Conservation (phyloP, 2,329 filamentous ascomycete genomes). For the Alternaria sp. region DNA sequence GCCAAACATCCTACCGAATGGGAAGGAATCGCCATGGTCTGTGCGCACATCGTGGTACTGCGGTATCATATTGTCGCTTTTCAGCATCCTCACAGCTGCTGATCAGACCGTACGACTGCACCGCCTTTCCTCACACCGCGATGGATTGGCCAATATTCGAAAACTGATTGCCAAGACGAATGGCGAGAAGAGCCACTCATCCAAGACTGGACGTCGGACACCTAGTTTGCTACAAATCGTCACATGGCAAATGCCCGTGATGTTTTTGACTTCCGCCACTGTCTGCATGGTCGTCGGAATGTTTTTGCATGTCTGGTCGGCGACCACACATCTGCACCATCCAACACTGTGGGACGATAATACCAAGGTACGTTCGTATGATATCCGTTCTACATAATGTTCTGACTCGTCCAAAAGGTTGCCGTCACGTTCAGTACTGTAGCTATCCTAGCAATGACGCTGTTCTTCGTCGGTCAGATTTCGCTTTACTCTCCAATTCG, state of each 20-base stretch:
- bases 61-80: constrained; percentile 58
- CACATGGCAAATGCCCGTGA: constrained; percentile 49
- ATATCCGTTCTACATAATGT: not conserved
- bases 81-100: constrained; percentile 56
- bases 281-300: constrained; percentile 49
- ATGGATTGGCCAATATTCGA: constrained; percentile 48
- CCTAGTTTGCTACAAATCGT: constrained; percentile 42
- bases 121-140: constrained; percentile 51
- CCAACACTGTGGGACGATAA: constrained; percentile 42
- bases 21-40: constrained; percentile 48
- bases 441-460: constrained; percentile 14
- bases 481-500: constrained; percentile 17
- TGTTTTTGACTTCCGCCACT: constrained; percentile 45
- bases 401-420: constrained; percentile 16
- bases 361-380: constrained; percentile 28
- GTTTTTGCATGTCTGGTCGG: constrained; percentile 49
- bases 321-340: constrained; percentile 31
- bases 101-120: constrained; percentile 54
- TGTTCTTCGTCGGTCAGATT: constrained; percentile 32
- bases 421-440: constrained; percentile 24
- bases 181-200: constrained; percentile 21
- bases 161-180: constrained; percentile 39
- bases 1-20: constrained; percentile 51
- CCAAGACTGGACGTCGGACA: constrained; percentile 25
- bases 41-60: constrained; percentile 53